Percentiles rank a stretch among this genome's conserved stretches.
Evolutionary conservation across 1,139 yeast species (phyloP).

Genomic region (Geotrichum macrosporum): DNA sequence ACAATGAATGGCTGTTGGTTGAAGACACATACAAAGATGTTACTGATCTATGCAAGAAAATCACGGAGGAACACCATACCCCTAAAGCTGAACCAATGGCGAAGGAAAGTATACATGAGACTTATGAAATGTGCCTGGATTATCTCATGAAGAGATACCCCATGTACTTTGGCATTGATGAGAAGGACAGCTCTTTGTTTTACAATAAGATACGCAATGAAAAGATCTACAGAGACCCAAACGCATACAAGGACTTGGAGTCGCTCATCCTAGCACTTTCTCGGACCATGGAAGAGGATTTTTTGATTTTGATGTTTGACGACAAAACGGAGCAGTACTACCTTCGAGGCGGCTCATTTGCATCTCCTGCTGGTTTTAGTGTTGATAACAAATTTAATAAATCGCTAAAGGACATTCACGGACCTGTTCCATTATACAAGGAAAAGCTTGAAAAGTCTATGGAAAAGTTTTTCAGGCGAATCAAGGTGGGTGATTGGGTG

Average conservation of each 20-base stretch:
- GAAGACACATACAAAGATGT: constrained; percentile 56
- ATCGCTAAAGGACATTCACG: constrained; percentile 46
- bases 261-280: constrained; percentile 44
- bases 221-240: constrained; percentile 38
- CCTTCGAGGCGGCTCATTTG: constrained; percentile 60
- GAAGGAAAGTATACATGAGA: constrained; percentile 51
- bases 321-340: constrained; percentile 54
- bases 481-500: constrained; percentile 51
- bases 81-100: constrained; percentile 42
- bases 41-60: constrained; percentile 44
- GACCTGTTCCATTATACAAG: constrained; percentile 60
- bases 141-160: constrained; percentile 58
- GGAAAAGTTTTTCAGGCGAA: constrained; percentile 55
- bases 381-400: constrained; percentile 51
- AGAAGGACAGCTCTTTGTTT: constrained; percentile 32
- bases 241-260: constrained; percentile 15
- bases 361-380: constrained; percentile 73
- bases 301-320: constrained; percentile 54
- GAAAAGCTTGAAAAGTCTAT: constrained; percentile 52
- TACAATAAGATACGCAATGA: constrained; percentile 46
- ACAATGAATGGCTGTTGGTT: constrained; percentile 62
- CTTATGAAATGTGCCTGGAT: constrained; percentile 48
- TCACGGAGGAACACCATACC: constrained; percentile 43
- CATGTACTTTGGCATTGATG: constrained; percentile 44
- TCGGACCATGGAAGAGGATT: constrained; percentile 62